A percentile compares a stretch with the other conserved stretches of the same genome.
Conservation (phyloP, 169 alveolate species). For the Amoebophrya sp. region DNA sequence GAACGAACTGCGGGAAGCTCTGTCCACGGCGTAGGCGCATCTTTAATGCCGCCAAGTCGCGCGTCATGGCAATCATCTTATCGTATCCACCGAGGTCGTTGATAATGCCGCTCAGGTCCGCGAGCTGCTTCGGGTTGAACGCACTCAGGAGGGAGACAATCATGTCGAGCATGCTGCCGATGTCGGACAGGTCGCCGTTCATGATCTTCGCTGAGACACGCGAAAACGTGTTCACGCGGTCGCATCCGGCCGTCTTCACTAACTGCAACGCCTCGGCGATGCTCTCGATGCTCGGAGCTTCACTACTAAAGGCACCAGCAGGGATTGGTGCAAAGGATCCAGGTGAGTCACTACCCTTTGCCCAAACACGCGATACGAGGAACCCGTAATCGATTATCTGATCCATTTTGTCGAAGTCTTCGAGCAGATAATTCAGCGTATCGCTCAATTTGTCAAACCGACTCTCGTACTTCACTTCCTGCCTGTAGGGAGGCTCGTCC, state of each 20-base stretch:
- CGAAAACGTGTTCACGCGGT: not conserved
- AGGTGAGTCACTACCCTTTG: not conserved
- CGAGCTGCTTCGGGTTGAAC: slow-evolving; percentile 17
- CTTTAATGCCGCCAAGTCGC: not conserved
- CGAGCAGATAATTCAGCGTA: not conserved
- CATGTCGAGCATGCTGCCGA: not conserved
- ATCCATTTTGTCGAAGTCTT: not conserved
- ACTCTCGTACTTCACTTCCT: not conserved
- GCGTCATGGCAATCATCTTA: not conserved
- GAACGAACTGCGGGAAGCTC: not conserved
- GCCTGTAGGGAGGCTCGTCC: too few relatives aligned
- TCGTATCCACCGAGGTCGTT: not conserved
- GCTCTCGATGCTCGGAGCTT: not conserved
- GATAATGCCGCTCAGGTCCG: not conserved
- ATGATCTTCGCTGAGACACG: not conserved
- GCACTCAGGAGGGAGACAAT: not conserved
- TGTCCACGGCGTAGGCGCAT: slow-evolving; percentile 2
- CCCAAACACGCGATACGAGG: not conserved
- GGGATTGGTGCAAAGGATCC: too few relatives aligned
- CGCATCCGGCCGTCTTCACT: not conserved
- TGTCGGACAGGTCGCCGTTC: not conserved
- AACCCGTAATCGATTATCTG: not conserved
- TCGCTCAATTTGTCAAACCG: not conserved
- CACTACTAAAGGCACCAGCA: too few relatives aligned
- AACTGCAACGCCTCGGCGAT: not conserved